Evolutionary conservation across 495 filamentous ascomycete species (phyloP), one percentile per base, ranked within the genome.

Genomic region (Glarea lozoyensis): DNA sequence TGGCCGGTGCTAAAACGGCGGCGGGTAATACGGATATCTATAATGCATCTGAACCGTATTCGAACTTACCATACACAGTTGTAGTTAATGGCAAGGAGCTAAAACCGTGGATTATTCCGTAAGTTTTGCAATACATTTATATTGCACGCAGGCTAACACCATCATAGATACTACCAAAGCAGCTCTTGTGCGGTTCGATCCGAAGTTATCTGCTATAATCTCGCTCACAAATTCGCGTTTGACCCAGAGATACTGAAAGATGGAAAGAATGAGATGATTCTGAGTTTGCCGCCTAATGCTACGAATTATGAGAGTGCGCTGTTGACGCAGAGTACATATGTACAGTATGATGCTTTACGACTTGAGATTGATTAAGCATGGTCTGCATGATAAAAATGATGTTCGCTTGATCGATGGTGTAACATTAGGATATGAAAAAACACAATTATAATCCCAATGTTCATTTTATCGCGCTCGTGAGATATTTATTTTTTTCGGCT

Each of bases 261-360:
- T n/a, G 69, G 69, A 6, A 56, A 57, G 17, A 79, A 78, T 54
- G 52, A 59, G 27, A 53, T 78, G 25, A 60, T 72, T 2, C 46
- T 77, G 30, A 65, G 65, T 50, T 49, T 78, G 19, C 73, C 76
- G 15, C 60, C 56, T 38, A 70, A 72, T 46, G 73, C 66, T 25
- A 73, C 69, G 10, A 58, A 78, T 46, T 64, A 61, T 15, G 73
- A 78, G 60, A 71, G 65, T 15, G 73, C 73, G 2, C 45, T 75
- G 15, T 42, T 79, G 18, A 67, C 72, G 0, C 53, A 50, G 35
- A 64, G 55, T 1, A 60, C 73, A 0, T 79, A 78, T 56, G 67
- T 78, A 11, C 72, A 79, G 54, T 78, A 80, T 56, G 72, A 77
- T 62, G 72, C 73, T 2, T 48, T 78, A 48, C 57, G 71, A 27